Evolutionary conservation across 2,329 filamentous ascomycete genomes (phyloP).

Genomic region (Stachybotrys echinatus): DNA sequence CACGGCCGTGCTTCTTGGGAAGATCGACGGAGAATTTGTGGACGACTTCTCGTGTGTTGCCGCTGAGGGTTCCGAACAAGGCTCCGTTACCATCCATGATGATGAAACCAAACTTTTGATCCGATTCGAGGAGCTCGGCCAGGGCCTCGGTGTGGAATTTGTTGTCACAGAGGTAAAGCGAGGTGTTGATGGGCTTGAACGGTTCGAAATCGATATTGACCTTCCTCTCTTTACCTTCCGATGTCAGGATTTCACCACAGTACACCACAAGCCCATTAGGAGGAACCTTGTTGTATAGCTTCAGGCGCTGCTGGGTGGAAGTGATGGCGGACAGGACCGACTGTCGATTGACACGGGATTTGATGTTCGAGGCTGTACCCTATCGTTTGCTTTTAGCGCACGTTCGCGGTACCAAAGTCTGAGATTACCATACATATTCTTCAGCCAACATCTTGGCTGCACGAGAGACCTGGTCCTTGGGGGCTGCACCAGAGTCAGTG

Average conservation of each 20-base stretch:
- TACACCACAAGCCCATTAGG: constrained; percentile 97
- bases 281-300: constrained; percentile 98
- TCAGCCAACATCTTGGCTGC: constrained; percentile 99
- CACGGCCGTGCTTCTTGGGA: constrained; percentile 99
- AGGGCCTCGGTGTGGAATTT: constrained; percentile 99
- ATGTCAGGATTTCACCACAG: constrained; percentile 99
- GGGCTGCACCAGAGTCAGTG: constrained; percentile 51
- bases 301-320: constrained; percentile 96
- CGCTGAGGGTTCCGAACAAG: constrained; percentile 92
- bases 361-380: constrained; percentile 99
- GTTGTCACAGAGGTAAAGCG: constrained; percentile 98
- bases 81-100: constrained; percentile 99
- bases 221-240: constrained; percentile 97
- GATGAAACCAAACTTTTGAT: constrained; percentile 99
- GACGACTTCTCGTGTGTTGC: constrained; percentile 92
- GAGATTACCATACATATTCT: constrained; percentile 75
- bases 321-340: constrained; percentile 98
- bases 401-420: no score
- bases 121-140: constrained; percentile 93
- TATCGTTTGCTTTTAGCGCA: constrained; percentile 30
- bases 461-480: constrained; percentile 96
- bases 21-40: constrained; percentile 99
- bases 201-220: constrained; percentile 99
- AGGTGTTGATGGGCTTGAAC: constrained; percentile 99
- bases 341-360: constrained; percentile 97